A percentile compares a stretch with the other conserved stretches of the same genome.
Conservation (phyloP, 1,284 basidiomycete genomes). For the Ceratorhiza oryzae-sativae region DNA sequence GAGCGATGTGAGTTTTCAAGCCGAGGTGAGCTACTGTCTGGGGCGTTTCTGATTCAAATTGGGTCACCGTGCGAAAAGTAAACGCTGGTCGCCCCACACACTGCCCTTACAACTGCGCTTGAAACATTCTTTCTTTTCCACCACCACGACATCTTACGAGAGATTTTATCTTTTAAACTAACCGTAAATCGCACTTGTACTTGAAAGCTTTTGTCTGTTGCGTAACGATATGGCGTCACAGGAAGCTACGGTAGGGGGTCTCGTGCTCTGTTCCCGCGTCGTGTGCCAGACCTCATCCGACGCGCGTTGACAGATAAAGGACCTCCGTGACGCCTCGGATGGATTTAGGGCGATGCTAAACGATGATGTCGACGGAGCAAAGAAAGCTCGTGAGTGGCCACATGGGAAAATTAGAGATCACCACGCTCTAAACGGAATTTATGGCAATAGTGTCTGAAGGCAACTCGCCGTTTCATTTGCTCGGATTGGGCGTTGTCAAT, state of each 20-base stretch:
- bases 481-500: slow-evolving; percentile 73
- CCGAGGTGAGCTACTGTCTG: slow-evolving; percentile 31
- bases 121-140: slow-evolving; percentile 8
- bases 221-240: slow-evolving; percentile 26
- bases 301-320: slow-evolving; percentile 10
- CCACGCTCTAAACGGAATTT: slow-evolving; percentile 1
- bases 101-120: slow-evolving; percentile 11
- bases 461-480: slow-evolving; percentile 70
- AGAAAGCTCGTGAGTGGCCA: slow-evolving; percentile 52
- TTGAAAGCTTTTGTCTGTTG: slow-evolving; percentile 4
- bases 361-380: slow-evolving; percentile 66
- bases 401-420: neutral
- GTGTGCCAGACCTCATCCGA: slow-evolving; percentile 1
- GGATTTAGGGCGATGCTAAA: slow-evolving; percentile 74
- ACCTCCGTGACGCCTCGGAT: slow-evolving; percentile 53
- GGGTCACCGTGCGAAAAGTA: slow-evolving; percentile 24
- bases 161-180: slow-evolving; percentile 12
- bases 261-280: slow-evolving; percentile 33
- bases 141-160: slow-evolving; percentile 24
- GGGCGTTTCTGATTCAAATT: slow-evolving; percentile 39
- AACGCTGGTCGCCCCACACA: slow-evolving; percentile 25
- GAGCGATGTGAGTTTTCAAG: neutral
- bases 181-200: neutral
- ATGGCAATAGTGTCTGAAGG: slow-evolving; percentile 52
- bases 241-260: slow-evolving; percentile 35